Conservation (phyloP, 805 yeast species). For the Kuraishia cidri region DNA sequence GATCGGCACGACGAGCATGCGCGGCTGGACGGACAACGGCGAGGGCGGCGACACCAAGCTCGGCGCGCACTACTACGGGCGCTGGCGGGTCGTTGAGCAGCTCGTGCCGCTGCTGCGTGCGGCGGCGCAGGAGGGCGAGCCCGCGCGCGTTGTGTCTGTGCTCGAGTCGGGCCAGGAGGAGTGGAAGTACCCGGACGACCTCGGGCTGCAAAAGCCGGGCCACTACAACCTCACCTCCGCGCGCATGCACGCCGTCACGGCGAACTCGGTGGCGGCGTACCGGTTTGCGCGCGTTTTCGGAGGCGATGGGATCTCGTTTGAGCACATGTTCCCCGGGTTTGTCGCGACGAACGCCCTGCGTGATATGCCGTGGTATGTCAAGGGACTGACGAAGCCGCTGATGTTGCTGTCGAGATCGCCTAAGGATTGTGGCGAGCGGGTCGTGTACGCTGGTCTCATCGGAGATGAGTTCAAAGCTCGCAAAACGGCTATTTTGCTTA, state of each 20-base stretch:
- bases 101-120: slow-evolving; percentile 11
- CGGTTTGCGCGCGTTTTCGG: not conserved
- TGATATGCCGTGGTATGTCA: not conserved
- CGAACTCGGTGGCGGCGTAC: not conserved
- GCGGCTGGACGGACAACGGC: slow-evolving; percentile 20
- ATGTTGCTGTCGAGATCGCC: slow-evolving; percentile 6
- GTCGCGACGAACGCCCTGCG: not conserved
- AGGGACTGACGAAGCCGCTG: not conserved
- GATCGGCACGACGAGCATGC: slow-evolving; percentile 15
- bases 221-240: slow-evolving; percentile 6
- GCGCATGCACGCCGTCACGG: not conserved
- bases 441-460: slow-evolving; percentile 9
- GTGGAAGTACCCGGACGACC: slow-evolving; percentile 10
- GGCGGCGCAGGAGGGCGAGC: slow-evolving; percentile 10
- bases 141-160: slow-evolving; percentile 14
- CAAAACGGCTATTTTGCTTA: slow-evolving; percentile 2
- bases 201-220: slow-evolving; percentile 11
- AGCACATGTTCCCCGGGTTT: slow-evolving; percentile 1
- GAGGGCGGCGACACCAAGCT: slow-evolving; percentile 16
- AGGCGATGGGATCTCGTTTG: not conserved
- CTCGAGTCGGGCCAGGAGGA: slow-evolving; percentile 13
- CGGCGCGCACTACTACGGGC: slow-evolving; percentile 15
- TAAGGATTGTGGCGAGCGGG: slow-evolving; percentile 10
- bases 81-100: slow-evolving; percentile 12
- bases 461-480: slow-evolving; percentile 6